Conservation (phyloP, 768 basidiomycete species). For the Hypholoma sublateritium region DNA sequence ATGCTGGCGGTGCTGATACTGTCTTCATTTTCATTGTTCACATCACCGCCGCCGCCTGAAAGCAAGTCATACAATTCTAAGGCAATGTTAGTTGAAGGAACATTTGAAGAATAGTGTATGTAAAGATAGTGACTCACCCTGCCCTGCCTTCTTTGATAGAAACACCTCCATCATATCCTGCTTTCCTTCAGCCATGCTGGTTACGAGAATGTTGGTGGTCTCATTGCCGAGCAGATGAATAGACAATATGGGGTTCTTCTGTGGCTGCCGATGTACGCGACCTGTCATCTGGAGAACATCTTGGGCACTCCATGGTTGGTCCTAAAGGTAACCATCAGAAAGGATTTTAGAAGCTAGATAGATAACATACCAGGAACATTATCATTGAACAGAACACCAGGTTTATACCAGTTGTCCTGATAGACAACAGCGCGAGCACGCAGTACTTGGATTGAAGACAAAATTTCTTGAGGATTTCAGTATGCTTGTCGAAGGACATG, state of each 20-base stretch:
- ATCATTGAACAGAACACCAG: neutral
- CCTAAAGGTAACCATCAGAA: conserved; percentile 11
- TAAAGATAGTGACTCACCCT: conserved; percentile 1
- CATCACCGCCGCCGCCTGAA: no score
- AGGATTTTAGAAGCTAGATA: neutral
- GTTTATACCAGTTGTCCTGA: conserved; percentile 17
- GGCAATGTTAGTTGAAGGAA: no score
- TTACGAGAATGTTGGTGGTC: conserved; percentile 22
- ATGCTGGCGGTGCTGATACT: no score
- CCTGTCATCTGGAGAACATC: conserved; percentile 24
- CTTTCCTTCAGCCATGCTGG: conserved; percentile 19
- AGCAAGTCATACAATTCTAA: no score
- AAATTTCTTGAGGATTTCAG: conserved; percentile 5
- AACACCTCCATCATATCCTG: conserved; percentile 25
- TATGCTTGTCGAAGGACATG: conserved; percentile 5
- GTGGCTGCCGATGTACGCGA: conserved; percentile 24
- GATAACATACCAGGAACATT: conserved; percentile 1
- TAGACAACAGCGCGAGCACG: conserved; percentile 11
- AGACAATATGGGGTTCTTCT: conserved; percentile 17
- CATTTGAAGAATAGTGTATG: no score
- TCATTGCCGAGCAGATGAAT: conserved; percentile 23
- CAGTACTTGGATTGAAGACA: neutral
- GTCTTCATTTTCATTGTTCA: no score
- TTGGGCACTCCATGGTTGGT: conserved; percentile 28
- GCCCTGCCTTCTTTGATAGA: conserved; percentile 6